phyloP scores from a whole-genome alignment of 2,329 filamentous ascomycete species.

The Biscogniauxia sp. region DNA sequence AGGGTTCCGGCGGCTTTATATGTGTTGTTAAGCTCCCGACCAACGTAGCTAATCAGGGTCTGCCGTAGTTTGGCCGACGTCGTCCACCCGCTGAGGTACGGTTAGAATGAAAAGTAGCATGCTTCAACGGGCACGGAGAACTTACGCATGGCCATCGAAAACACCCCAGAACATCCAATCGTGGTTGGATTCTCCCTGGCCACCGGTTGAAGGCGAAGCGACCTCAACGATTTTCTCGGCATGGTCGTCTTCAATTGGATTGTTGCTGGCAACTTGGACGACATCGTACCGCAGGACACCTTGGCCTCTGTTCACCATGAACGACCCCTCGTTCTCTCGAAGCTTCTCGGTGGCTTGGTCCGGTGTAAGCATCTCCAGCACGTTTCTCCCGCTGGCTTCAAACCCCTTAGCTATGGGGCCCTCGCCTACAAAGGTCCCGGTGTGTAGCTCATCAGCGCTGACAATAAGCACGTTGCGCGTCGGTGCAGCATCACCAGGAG shows the following conservation, averaged over 20 bases:
- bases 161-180: slow-evolving; percentile 99
- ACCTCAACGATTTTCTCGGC: slow-evolving; percentile 97
- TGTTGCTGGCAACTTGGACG: slow-evolving; percentile 91
- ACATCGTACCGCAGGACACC: slow-evolving; percentile 94
- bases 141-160: slow-evolving; percentile 92
- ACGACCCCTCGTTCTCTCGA: slow-evolving; percentile 86
- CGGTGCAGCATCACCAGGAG: slow-evolving; percentile 40
- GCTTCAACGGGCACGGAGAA: slow-evolving; percentile 19
- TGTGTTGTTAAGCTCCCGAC: slow-evolving; percentile 85
- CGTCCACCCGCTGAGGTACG: slow-evolving; percentile 76
- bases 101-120: slow-evolving; percentile 4
- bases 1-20: slow-evolving; percentile 71
- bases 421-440: slow-evolving; percentile 80
- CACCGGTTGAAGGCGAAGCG: slow-evolving; percentile 52
- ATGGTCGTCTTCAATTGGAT: slow-evolving; percentile 97
- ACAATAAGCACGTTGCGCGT: slow-evolving; percentile 77
- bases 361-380: slow-evolving; percentile 93
- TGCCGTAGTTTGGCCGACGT: slow-evolving; percentile 95
- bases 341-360: slow-evolving; percentile 91
- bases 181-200: slow-evolving; percentile 48
- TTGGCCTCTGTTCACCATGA: slow-evolving; percentile 80
- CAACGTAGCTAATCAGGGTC: slow-evolving; percentile 87
- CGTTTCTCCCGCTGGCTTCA: slow-evolving; percentile 77
- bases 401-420: slow-evolving; percentile 85
- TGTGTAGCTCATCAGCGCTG: slow-evolving; percentile 86